Evolutionary conservation across 2,329 filamentous ascomycete genomes (phyloP), one percentile per base, ranked within the genome.

Genomic region (Dryadomyces quercus-mongolicae): DNA sequence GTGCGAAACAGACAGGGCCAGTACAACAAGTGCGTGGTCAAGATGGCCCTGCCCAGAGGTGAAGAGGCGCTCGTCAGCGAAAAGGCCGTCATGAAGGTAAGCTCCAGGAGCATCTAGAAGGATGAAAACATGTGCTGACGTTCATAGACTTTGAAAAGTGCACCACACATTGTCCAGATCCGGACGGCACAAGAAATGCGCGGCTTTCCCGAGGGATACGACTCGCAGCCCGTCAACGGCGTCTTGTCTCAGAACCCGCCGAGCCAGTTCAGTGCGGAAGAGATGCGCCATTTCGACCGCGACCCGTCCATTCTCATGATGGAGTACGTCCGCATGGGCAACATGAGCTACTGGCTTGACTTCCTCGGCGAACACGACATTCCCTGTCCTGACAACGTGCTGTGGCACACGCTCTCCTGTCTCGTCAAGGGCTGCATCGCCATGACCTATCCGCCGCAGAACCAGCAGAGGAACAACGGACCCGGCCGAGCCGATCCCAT

Each of bases 341-440:
- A 46, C 21, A 56, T 60, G 12, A 21, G 25, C 20, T 45, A 54
- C 54, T 59, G 55, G 55, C 51, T 59, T 9, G 49, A 25, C n/a
- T 38, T n/a, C 3, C 25, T 49, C 6, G 22, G 16, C 5, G n/a
- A 20, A 4, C 7, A 34, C 15, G 20, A 20, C n/a, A 4, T 34
- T 2, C 16, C 20, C 10, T 44, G 58, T 2, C 51, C 54, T 1
- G 31, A 49, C 5, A 48, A 53, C 9, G 47, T 47, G 3, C 54
- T 59, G 12, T 62, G 61, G 61, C 53, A 51, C 2, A 51, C 60
- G 38, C 50, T 61, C 7, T 45, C 49, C 22, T 62, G 60, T 44
- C 46, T 62, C 15, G 55, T 56, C 12, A 51, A 58, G 15, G 60
- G 34, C 5, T 59, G 58, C 48, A 45, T 58, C n/a, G 52, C 57